phyloP scores from a whole-genome alignment of 2,329 filamentous ascomycete species.

The Verticillium nonalfalfae region DNA sequence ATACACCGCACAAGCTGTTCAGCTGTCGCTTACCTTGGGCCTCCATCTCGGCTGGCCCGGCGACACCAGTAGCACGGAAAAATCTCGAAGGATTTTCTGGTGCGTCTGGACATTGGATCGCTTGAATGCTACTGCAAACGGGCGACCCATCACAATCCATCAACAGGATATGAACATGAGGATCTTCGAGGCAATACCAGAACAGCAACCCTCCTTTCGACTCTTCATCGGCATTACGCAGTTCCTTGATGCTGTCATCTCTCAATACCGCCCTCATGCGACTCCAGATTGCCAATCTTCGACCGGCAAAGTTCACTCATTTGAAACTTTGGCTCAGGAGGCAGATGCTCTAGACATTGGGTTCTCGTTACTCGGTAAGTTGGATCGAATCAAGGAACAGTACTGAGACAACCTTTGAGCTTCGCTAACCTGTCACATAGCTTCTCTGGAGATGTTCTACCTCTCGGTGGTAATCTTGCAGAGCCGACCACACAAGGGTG shows the following conservation, averaged over 20 bases:
- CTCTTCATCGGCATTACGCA: slow-evolving; percentile 14
- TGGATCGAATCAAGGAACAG: not conserved
- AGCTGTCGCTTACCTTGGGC: slow-evolving; percentile 15
- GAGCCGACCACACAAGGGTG: slow-evolving; percentile 8
- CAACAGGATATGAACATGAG: slow-evolving; percentile 14
- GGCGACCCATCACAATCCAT: slow-evolving; percentile 16
- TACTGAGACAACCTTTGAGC: not conserved
- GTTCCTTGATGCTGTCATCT: slow-evolving; percentile 15
- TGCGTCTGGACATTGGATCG: slow-evolving; percentile 17
- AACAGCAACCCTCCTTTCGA: slow-evolving; percentile 15
- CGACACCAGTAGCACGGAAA: slow-evolving; percentile 10
- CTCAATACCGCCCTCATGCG: slow-evolving; percentile 14
- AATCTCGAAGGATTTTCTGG: slow-evolving; percentile 14
- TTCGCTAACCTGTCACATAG: slow-evolving; percentile 4
- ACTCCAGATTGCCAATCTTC: slow-evolving; percentile 4
- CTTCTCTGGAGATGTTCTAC: slow-evolving; percentile 15
- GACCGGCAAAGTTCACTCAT: slow-evolving; percentile 6
- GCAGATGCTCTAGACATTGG: not conserved
- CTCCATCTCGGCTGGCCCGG: slow-evolving; percentile 17
- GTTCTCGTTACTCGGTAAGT: slow-evolving; percentile 9
- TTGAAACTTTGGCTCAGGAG: slow-evolving; percentile 11
- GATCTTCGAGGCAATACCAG: slow-evolving; percentile 11
- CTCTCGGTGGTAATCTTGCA: slow-evolving; percentile 14
- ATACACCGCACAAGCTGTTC: slow-evolving; percentile 15
- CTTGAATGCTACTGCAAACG: slow-evolving; percentile 15